These are phyloP conservation scores for Colletotrichum acutatum DNA, from an alignment of 2,329 filamentous ascomycete species.

Conservation along the genomic window DNA sequence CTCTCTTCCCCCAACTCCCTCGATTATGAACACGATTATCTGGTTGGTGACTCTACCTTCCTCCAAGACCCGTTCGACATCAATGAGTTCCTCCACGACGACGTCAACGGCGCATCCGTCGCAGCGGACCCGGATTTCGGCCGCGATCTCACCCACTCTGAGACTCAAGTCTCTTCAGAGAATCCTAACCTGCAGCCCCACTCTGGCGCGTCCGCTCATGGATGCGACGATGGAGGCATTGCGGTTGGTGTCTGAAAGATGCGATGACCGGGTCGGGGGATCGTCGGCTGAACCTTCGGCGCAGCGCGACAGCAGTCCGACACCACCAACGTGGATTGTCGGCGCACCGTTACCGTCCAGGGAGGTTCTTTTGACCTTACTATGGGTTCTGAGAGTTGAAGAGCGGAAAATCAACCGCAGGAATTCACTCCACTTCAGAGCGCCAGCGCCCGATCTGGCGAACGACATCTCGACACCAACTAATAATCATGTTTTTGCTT, in stretches of 20 bases:
- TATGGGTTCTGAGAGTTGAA: constrained; percentile 58
- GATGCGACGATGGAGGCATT: constrained; percentile 80
- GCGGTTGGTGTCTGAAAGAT: constrained; percentile 75
- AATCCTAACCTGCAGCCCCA: constrained; percentile 79
- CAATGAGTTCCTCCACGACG: constrained; percentile 66
- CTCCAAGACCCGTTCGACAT: constrained; percentile 59
- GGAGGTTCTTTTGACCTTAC: constrained; percentile 59
- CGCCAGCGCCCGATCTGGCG: neutral
- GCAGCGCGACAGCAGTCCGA: constrained; percentile 50
- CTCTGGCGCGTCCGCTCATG: constrained; percentile 77
- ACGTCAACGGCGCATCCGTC: constrained; percentile 60
- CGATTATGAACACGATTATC: constrained; percentile 74
- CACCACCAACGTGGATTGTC: constrained; percentile 50
- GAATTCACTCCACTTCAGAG: neutral
- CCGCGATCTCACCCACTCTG: constrained; percentile 66
- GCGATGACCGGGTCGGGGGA: constrained; percentile 57
- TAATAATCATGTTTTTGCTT: constrained; percentile 14
- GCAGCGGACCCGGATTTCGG: constrained; percentile 64
- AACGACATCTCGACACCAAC: constrained; percentile 7
- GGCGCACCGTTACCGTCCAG: constrained; percentile 55
- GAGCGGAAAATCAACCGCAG: constrained; percentile 46
- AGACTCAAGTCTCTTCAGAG: constrained; percentile 70
- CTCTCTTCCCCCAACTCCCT: constrained; percentile 77
- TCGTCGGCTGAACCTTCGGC: constrained; percentile 45
- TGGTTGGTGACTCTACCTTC: constrained; percentile 70